Conservation (phyloP, 441 rosid genomes). For the Gossypium davidsonii region DNA sequence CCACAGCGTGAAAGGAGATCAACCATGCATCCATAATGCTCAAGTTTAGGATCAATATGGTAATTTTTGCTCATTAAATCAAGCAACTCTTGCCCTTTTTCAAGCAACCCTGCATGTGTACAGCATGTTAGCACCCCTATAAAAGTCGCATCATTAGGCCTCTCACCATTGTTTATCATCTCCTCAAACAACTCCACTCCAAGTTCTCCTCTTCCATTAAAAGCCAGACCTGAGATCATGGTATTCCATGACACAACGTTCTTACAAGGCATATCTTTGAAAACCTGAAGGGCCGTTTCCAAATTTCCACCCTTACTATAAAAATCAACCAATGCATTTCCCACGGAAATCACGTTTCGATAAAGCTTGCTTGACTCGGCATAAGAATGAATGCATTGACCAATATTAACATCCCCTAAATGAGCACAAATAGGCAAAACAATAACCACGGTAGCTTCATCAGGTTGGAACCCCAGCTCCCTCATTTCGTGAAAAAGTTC, state of each 20-base stretch:
- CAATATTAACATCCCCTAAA: conserved; percentile 43
- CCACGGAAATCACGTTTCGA: conserved; percentile 37
- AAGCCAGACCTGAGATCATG: conserved; percentile 63
- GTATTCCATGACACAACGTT: conserved; percentile 63
- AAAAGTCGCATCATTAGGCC: conserved; percentile 55
- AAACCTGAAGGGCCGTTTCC: conserved; percentile 41
- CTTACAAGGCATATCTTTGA: conserved; percentile 44
- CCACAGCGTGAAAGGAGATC: conserved; percentile 73
- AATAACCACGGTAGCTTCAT: conserved; percentile 67
- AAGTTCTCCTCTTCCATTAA: conserved; percentile 48
- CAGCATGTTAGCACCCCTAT: conserved; percentile 63
- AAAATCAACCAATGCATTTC: conserved; percentile 67
- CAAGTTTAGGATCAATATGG: conserved; percentile 49
- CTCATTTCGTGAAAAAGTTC: conserved; percentile 53
- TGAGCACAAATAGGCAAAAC: conserved; percentile 63
- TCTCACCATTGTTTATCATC: conserved; percentile 45
- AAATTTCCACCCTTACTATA: conserved; percentile 61
- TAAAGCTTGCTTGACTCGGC: conserved; percentile 45
- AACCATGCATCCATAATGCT: conserved; percentile 79
- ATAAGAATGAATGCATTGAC: conserved; percentile 46
- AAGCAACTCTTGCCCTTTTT: conserved; percentile 46
- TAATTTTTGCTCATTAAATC: conserved; percentile 38
- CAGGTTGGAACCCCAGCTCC: conserved; percentile 50
- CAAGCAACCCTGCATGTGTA: conserved; percentile 55
- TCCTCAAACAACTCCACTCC: conserved; percentile 55